These are phyloP conservation scores for Vanderwaltozyma verrucispora DNA, from an alignment of 805 yeast genomes.

Conservation along the genomic window DNA sequence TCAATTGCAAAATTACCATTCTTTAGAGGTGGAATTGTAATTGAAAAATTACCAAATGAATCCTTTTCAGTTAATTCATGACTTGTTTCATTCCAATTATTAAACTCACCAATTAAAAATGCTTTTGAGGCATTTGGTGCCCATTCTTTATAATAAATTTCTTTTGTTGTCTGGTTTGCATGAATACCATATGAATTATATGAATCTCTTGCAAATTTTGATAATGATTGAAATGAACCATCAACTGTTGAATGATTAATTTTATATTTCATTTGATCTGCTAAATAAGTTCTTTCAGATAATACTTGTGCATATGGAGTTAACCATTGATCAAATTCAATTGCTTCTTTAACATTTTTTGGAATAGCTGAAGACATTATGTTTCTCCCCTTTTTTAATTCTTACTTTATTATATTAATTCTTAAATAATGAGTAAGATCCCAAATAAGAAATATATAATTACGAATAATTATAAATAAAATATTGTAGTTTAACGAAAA, in stretches of 20 bases:
- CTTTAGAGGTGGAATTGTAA: slow-evolving; percentile 42
- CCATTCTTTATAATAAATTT: slow-evolving; percentile 67
- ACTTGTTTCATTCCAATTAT: slow-evolving; percentile 57
- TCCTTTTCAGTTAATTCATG: slow-evolving; percentile 46
- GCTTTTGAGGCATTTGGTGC: slow-evolving; percentile 80
- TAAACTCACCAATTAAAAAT: slow-evolving; percentile 85
- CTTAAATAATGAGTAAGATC: too few species aligned
- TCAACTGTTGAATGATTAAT: slow-evolving; percentile 32
- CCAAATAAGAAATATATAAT: too few species aligned
- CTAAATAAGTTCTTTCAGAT: slow-evolving; percentile 53
- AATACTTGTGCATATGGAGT: slow-evolving; percentile 66
- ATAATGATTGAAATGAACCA: slow-evolving; percentile 52
- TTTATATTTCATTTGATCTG: slow-evolving; percentile 50
- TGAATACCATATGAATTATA: slow-evolving; percentile 73
- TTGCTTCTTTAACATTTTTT: slow-evolving; percentile 43
- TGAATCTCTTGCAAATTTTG: slow-evolving; percentile 58
- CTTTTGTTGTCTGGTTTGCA: slow-evolving; percentile 39
- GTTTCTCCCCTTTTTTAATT: too few species aligned
- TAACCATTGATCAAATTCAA: slow-evolving; percentile 76
- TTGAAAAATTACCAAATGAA: slow-evolving; percentile 60
- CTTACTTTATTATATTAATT: too few species aligned
- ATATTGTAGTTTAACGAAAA: too few species aligned
- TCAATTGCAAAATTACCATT: slow-evolving; percentile 48
- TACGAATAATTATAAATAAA: too few species aligned
- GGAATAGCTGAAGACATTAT: slow-evolving; percentile 25